A percentile compares a stretch with the other conserved stretches of the same genome.
Conservation (phyloP, 2,329 filamentous ascomycete genomes). For the Helotiales sp. region DNA sequence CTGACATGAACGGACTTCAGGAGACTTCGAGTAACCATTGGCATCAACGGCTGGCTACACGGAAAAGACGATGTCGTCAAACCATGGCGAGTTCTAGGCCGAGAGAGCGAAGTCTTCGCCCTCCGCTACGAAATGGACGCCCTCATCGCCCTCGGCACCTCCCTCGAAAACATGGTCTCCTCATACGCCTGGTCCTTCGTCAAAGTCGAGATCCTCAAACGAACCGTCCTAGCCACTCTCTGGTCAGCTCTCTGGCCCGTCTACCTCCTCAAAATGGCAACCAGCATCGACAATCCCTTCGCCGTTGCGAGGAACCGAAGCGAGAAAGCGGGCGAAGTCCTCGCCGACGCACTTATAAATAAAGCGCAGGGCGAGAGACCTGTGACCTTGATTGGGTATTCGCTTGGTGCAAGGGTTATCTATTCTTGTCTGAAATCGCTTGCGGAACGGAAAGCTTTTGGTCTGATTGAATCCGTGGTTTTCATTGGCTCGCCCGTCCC, state of each 20-base stretch:
- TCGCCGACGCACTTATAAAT: conserved; percentile 73
- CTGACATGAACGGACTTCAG: conserved; percentile 22
- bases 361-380: conserved; percentile 73
- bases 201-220: conserved; percentile 65
- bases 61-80: conserved; percentile 74
- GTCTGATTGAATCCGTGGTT: conserved; percentile 68
- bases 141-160: conserved; percentile 75
- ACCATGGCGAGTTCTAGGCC: conserved; percentile 78
- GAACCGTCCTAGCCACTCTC: conserved; percentile 51
- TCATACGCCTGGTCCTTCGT: conserved; percentile 63
- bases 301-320: conserved; percentile 61
- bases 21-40: conserved; percentile 79
- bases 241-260: conserved; percentile 57
- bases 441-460: conserved; percentile 66
- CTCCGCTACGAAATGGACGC: conserved; percentile 82
- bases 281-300: conserved; percentile 65
- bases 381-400: conserved; percentile 65
- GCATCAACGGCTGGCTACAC: conserved; percentile 85
- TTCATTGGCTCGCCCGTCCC: conserved; percentile 84
- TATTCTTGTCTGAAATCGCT: conserved; percentile 66
- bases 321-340: conserved; percentile 64
- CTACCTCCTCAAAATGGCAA: conserved; percentile 54
- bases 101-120: conserved; percentile 80
- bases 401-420: conserved; percentile 65
- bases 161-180: conserved; percentile 70